Evolutionary conservation across 1,139 yeast species (phyloP).

Genomic region (Casaregolazyma suthepensis): DNA sequence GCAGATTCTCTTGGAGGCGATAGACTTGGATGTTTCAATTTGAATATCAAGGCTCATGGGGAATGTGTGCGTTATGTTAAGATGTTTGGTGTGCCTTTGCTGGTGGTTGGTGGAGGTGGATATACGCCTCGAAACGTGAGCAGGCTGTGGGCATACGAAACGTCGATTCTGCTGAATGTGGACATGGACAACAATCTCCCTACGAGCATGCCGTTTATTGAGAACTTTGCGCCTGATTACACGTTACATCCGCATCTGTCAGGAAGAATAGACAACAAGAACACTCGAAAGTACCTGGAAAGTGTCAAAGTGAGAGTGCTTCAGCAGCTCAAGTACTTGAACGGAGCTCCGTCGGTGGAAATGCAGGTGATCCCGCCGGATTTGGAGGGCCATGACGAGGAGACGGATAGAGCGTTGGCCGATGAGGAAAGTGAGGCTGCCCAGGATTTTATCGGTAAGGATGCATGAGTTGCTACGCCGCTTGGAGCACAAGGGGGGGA

Average conservation of each 20-base stretch:
- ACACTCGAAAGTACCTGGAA: constrained; percentile 77
- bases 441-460: constrained; percentile 6
- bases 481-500: not conserved
- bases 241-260: constrained; percentile 85
- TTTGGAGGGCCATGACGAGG: constrained; percentile 56
- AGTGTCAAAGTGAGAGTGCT: constrained; percentile 67
- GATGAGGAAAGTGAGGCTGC: constrained; percentile 20
- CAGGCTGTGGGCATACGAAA: constrained; percentile 91
- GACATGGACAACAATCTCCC: constrained; percentile 74
- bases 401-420: constrained; percentile 46
- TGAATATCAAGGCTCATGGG: constrained; percentile 88
- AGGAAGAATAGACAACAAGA: constrained; percentile 83
- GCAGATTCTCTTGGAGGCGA: constrained; percentile 95
- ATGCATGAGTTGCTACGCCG: not conserved
- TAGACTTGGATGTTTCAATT: constrained; percentile 85
- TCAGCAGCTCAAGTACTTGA: constrained; percentile 75
- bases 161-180: constrained; percentile 77
- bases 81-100: constrained; percentile 79
- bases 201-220: constrained; percentile 69
- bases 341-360: constrained; percentile 92
- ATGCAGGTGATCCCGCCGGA: constrained; percentile 91
- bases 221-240: constrained; percentile 90
- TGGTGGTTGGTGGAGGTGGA: constrained; percentile 97
- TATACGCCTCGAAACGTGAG: constrained; percentile 95
- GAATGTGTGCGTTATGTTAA: constrained; percentile 86